These are phyloP conservation scores for Draba incana DNA, from an alignment of 345 rosid species.

Conservation along the genomic window DNA sequence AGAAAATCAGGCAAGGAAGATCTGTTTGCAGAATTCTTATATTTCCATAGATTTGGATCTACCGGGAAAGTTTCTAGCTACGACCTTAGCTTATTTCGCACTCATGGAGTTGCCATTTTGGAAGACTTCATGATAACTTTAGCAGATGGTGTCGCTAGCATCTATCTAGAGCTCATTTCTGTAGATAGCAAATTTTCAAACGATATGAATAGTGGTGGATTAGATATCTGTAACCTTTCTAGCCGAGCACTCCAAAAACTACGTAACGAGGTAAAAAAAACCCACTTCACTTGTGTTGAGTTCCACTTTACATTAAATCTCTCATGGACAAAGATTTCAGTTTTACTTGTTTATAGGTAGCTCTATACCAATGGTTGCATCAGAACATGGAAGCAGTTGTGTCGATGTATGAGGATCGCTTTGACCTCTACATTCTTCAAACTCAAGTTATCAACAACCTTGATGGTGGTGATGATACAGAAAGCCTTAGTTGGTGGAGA, in stretches of 20 bases:
- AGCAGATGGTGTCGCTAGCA: conserved; percentile 84
- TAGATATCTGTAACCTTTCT: conserved; percentile 71
- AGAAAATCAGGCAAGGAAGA: conserved; percentile 79
- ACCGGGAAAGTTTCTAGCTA: conserved; percentile 57
- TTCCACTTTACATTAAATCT: not conserved
- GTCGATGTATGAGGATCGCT: conserved; percentile 92
- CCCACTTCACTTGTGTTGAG: conserved; percentile 6
- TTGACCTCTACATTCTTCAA: conserved; percentile 72
- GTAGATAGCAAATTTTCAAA: conserved; percentile 76
- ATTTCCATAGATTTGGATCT: conserved; percentile 66
- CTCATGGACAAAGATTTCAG: not conserved
- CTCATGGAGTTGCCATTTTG: conserved; percentile 69
- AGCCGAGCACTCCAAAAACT: conserved; percentile 83
- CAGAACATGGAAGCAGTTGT: conserved; percentile 85
- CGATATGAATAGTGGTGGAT: conserved; percentile 60
- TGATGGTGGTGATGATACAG: conserved; percentile 38
- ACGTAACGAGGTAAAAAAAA: conserved; percentile 71
- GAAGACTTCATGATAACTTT: conserved; percentile 86
- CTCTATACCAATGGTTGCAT: conserved; percentile 86
- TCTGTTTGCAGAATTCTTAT: conserved; percentile 77
- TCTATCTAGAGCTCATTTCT: conserved; percentile 87
- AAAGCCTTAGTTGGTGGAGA: conserved; percentile 70
- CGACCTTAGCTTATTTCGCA: conserved; percentile 54
- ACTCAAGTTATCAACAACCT: conserved; percentile 51
- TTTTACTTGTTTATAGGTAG: conserved; percentile 54